Percentiles rank a stretch among this genome's conserved stretches.
Evolutionary conservation across 306 rosid species (phyloP).

Genomic region (Prunus dulcis): DNA sequence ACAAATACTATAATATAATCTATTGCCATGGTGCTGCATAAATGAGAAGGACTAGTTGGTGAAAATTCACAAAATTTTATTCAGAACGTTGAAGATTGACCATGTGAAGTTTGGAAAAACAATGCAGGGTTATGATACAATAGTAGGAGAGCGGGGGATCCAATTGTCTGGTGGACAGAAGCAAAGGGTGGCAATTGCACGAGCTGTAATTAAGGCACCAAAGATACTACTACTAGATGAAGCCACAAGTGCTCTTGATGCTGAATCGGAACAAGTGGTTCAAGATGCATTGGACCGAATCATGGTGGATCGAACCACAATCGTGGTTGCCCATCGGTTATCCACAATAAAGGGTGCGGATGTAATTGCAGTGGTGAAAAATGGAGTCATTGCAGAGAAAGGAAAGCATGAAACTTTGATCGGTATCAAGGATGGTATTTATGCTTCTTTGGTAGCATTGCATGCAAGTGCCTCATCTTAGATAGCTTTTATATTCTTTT

Average conservation of each 20-base stretch:
- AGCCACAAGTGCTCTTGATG: conserved; percentile 80
- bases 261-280: conserved; percentile 68
- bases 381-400: conserved; percentile 52
- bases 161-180: conserved; percentile 67
- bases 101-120: neutral
- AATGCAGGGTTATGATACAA: conserved; percentile 56
- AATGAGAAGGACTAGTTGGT: neutral
- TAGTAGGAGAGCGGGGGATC: conserved; percentile 60
- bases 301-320: conserved; percentile 56
- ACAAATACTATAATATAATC: neutral
- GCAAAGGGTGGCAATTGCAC: conserved; percentile 64
- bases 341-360: conserved; percentile 60
- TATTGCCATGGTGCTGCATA: neutral
- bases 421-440: conserved; percentile 24
- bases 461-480: no score
- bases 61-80: neutral
- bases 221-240: conserved; percentile 58
- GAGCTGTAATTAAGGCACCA: conserved; percentile 62
- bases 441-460: conserved; percentile 26
- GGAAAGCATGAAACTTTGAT: conserved; percentile 34
- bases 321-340: conserved; percentile 65
- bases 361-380: conserved; percentile 56
- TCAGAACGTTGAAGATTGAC: neutral
- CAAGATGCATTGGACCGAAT: conserved; percentile 66
- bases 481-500: no score